These are phyloP conservation scores for Quercus rubra DNA, from an alignment of 306 rosid species.

Conservation along the genomic window DNA sequence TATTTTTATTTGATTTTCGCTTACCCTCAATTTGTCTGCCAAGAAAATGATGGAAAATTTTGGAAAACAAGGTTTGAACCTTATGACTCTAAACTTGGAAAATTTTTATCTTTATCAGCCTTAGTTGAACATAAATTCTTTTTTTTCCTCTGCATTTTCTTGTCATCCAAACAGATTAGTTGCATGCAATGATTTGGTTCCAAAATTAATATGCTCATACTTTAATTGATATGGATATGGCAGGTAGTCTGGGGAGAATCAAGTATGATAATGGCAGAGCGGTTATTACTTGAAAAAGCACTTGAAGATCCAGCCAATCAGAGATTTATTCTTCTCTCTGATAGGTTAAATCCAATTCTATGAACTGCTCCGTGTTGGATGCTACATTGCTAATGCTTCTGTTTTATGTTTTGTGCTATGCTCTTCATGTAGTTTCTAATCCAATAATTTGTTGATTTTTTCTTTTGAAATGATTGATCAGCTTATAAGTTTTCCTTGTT, in stretches of 20 bases:
- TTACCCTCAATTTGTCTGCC: not conserved
- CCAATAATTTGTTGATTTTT: not conserved
- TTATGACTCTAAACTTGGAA: not conserved
- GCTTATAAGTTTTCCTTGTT: not conserved
- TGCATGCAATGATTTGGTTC: not conserved
- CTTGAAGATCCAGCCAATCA: not conserved
- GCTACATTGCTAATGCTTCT: not conserved
- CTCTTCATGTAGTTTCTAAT: not conserved
- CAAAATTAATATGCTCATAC: not conserved
- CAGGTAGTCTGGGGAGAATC: conserved; percentile 58
- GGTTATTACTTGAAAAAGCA: conserved; percentile 27
- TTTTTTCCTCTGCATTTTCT: not conserved
- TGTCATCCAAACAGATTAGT: not conserved
- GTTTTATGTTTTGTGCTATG: not conserved
- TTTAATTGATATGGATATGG: not conserved
- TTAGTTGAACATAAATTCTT: too few species aligned
- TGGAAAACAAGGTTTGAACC: not conserved
- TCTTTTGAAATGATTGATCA: not conserved
- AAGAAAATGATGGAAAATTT: not conserved
- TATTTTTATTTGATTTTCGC: not conserved
- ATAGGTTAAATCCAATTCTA: not conserved
- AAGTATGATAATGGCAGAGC: conserved; percentile 50
- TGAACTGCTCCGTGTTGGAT: not conserved
- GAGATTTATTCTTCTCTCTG: conserved; percentile 9
- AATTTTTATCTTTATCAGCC: not conserved